phyloP scores from a whole-genome alignment of 371 early-diverging fungal genomes.

The Apophysomyces trapeziformis region DNA sequence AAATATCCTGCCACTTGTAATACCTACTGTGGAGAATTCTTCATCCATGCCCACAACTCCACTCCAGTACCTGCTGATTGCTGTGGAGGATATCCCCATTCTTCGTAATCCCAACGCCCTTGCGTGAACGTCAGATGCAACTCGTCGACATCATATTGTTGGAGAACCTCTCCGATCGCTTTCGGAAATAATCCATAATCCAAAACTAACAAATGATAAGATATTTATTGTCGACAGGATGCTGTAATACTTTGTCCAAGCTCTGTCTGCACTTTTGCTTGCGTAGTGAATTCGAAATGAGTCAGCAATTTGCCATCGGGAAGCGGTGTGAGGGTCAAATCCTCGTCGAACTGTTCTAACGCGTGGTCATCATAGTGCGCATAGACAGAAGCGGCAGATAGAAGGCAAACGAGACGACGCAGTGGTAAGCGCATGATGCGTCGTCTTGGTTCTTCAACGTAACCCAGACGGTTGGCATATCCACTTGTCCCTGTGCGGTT shows the following conservation, averaged over 20 bases:
- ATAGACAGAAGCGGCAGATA: not conserved
- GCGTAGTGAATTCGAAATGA: slow-evolving; percentile 75
- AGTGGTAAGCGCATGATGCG: not conserved
- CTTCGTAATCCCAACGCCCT: slow-evolving; percentile 71
- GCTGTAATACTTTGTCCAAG: not conserved
- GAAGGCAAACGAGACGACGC: not conserved
- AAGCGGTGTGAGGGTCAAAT: slow-evolving; percentile 65
- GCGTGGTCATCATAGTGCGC: slow-evolving; percentile 6
- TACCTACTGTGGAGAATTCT: slow-evolving; percentile 51
- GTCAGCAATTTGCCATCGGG: slow-evolving; percentile 80
- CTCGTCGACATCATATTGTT: slow-evolving; percentile 38
- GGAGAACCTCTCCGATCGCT: slow-evolving; percentile 83
- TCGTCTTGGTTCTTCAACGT: not conserved
- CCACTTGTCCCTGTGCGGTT: not conserved
- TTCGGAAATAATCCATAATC: slow-evolving; percentile 85
- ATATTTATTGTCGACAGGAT: not conserved
- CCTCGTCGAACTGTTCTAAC: slow-evolving; percentile 60
- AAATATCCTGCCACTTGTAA: not conserved
- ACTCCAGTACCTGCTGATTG: slow-evolving; percentile 75
- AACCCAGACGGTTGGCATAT: not conserved
- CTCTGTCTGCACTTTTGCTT: slow-evolving; percentile 37
- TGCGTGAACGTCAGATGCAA: slow-evolving; percentile 84
- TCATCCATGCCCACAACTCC: slow-evolving; percentile 83
- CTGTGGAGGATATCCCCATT: slow-evolving; percentile 75
- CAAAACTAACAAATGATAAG: slow-evolving; percentile 43